These are phyloP conservation scores for Coffea humblotiana DNA, from an alignment of 305 asterid species.

Conservation along the genomic window DNA sequence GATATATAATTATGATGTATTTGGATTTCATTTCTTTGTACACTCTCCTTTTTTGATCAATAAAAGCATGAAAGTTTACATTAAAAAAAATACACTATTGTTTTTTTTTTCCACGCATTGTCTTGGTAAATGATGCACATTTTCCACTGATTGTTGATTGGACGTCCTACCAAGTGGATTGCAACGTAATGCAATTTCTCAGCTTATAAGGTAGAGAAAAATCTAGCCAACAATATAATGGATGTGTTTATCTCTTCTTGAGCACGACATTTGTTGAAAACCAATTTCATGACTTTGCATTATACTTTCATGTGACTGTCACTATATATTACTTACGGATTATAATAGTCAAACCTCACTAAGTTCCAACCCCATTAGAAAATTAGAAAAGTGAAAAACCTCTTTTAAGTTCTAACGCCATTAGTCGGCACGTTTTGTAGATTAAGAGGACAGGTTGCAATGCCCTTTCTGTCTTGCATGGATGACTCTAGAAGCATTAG, in stretches of 20 bases:
- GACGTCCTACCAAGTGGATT: not conserved
- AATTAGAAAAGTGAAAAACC: not conserved
- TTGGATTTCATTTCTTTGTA: no score
- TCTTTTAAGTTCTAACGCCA: not conserved
- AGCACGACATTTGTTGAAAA: not conserved
- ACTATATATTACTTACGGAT: not conserved
- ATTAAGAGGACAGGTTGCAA: not conserved
- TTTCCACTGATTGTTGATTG: not conserved
- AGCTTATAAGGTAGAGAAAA: not conserved
- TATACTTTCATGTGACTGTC: not conserved
- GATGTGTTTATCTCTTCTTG: not conserved
- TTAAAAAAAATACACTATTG: no score
- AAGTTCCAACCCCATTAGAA: not conserved
- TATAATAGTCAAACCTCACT: not conserved
- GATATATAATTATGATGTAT: no score
- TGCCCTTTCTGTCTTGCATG: not conserved
- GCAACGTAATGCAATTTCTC: not conserved
- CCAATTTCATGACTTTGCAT: not conserved
- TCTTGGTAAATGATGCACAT: not conserved
- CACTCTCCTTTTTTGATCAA: no score
- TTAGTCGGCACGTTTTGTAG: not conserved
- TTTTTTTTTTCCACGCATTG: no score
- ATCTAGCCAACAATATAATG: not conserved
- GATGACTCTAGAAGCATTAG: not conserved
- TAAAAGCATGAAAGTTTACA: no score